phyloP scores from a whole-genome alignment of 352 stramenopile genomes.

The Phytophthora idaei region DNA sequence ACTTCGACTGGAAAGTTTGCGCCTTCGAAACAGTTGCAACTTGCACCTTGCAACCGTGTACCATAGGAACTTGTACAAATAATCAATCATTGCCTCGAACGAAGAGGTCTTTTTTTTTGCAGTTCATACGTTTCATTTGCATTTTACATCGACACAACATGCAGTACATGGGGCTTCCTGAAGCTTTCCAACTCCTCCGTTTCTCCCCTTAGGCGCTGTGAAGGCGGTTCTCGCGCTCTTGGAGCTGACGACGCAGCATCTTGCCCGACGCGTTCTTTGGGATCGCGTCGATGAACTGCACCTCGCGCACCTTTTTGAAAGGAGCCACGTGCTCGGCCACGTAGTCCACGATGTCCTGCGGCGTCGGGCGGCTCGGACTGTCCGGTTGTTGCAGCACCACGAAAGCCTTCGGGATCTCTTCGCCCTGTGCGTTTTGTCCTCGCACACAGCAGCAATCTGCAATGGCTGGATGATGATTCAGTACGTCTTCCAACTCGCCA shows the following conservation, averaged over 20 bases:
- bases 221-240: conserved; percentile 42
- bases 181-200: neutral
- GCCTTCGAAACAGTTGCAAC: too few species aligned
- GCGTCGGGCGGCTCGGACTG: conserved; percentile 39
- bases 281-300: conserved; percentile 91
- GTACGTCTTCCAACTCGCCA: conserved; percentile 90
- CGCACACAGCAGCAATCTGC: conserved; percentile 79
- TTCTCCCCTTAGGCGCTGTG: conserved; percentile 14
- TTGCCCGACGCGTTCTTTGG: conserved; percentile 92
- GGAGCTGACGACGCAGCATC: conserved; percentile 87
- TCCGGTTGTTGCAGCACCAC: conserved; percentile 74
- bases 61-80: conserved; percentile 12
- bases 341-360: conserved; percentile 83
- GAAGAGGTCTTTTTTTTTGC: neutral
- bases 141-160: conserved; percentile 12
- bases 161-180: neutral
- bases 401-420: conserved; percentile 91
- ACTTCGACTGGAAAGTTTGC: neutral
- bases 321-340: conserved; percentile 80
- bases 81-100: conserved; percentile 1
- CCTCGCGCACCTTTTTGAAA: conserved; percentile 89
- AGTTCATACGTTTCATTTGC: conserved; percentile 18
- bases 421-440: conserved; percentile 70
- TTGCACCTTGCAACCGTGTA: neutral
- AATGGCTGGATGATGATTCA: conserved; percentile 83